phyloP scores from a whole-genome alignment of 495 filamentous ascomycete genomes.

The Aspergillus panamensis region DNA sequence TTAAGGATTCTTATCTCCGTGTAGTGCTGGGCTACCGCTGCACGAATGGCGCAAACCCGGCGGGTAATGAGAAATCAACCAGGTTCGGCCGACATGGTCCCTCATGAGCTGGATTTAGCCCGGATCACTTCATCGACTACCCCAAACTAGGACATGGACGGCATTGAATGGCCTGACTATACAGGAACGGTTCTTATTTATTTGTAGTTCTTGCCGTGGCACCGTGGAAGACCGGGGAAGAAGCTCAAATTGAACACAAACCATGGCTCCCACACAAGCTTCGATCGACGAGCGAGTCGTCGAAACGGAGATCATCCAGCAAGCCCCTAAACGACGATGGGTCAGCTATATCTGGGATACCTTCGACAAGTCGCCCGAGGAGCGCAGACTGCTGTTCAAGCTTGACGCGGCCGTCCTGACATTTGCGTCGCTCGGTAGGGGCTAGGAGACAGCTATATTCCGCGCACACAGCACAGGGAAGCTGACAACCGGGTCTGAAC shows the following conservation, averaged over 20 bases:
- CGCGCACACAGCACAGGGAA: neutral
- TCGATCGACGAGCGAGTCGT: neutral
- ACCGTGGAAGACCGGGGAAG: too few species aligned
- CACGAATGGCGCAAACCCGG: conserved; percentile 1
- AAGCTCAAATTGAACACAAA: neutral
- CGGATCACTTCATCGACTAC: conserved; percentile 4
- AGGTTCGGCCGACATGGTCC: neutral
- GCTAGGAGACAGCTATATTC: too few species aligned
- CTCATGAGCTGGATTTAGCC: conserved; percentile 2
- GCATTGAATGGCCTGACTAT: neutral
- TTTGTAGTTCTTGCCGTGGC: too few species aligned
- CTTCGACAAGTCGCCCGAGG: conserved; percentile 57
- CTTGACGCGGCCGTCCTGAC: conserved; percentile 54
- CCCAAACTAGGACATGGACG: neutral
- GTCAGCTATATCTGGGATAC: conserved; percentile 57
- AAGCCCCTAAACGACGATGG: conserved; percentile 26
- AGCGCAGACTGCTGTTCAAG: conserved; percentile 58
- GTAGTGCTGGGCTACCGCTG: too few species aligned
- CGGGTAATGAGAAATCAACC: conserved; percentile 8
- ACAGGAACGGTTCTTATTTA: too few species aligned
- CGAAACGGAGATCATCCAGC: neutral
- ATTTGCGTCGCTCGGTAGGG: conserved; percentile 48
- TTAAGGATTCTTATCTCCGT: too few species aligned
- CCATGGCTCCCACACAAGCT: neutral
- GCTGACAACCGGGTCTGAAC: neutral